Evolutionary conservation across 768 basidiomycete species (phyloP), one percentile per base, ranked within the genome.

Genomic region (Leucosporidium yakuticum): DNA sequence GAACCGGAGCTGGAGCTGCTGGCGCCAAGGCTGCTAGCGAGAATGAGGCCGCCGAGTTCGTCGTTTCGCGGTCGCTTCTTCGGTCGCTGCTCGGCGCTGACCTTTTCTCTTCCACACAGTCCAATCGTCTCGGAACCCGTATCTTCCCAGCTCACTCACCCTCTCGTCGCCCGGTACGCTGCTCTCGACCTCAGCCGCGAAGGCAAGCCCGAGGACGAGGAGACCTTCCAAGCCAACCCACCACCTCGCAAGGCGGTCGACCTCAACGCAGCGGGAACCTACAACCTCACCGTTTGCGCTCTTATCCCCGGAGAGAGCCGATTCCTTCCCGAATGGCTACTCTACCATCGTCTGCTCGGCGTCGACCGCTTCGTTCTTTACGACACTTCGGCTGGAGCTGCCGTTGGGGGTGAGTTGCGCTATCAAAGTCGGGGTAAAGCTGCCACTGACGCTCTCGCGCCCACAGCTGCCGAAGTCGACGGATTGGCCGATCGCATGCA

Each of bases 331-430:
- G 70, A 71, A 21, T 71, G 67, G 67, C 57, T 71, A 8, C 53
- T 68, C 2, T 71, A 71, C 54, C 70, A 71, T 39, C 62, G 63
- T 14, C 47, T 68, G 1, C 64, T 71, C 60, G 70, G 70, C 14
- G 70, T 71, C 20, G 67, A 65, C 32, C 64, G 62, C 11, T 71
- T 71, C 49, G 67, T 67, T 1, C 64, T 71, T 1, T 71, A 71
- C 67, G 70, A 71, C 48, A 71, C 70, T 4, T 59, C 67, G 1
- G 53, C 60, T 5, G 64, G 61, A 0, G 70, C 67, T 12, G 64
- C 67, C 4, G 68, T 68, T n/a, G 70, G 70, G 3, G 70, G 27
- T 25, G 59, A 29, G 25, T 15, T 44, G 39, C 14, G 6, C 14
- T 8, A 2, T 44, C 39, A 15, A 44, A 44, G 39, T 15, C n/a